phyloP scores from a whole-genome alignment of 202 grass and related monocot species.

The Alloteropsis angusta region DNA sequence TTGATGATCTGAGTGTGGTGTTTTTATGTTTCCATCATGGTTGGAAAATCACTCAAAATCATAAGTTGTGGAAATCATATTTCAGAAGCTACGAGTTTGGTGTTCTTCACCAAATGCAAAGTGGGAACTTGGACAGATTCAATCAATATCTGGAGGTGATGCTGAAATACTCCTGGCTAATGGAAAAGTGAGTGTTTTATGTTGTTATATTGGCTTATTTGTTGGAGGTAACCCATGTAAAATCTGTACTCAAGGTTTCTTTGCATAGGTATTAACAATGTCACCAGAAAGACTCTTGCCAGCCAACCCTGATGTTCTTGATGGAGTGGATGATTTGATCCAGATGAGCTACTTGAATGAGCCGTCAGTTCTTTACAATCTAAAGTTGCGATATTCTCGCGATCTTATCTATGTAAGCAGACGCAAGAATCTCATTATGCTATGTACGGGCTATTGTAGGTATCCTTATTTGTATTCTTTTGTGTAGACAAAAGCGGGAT shows the following conservation, averaged over 20 bases:
- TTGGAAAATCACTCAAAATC: neutral
- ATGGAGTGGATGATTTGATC: conserved; percentile 95
- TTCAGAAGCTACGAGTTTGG: conserved; percentile 92
- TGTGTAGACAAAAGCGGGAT: conserved; percentile 90
- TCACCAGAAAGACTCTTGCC: conserved; percentile 67
- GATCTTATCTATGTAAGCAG: conserved; percentile 82
- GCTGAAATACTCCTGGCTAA: conserved; percentile 60
- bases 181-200: conserved; percentile 53
- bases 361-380: conserved; percentile 82
- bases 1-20: conserved; percentile 14
- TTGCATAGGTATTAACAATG: conserved; percentile 56
- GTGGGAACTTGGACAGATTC: conserved; percentile 76
- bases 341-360: conserved; percentile 92
- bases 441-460: neutral
- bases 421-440: neutral
- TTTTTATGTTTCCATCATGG: neutral
- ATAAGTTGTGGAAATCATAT: conserved; percentile 16
- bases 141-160: conserved; percentile 64
- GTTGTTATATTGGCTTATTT: neutral
- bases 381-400: conserved; percentile 60
- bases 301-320: conserved; percentile 82
- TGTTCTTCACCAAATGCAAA: conserved; percentile 54
- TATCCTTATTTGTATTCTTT: conserved; percentile 14
- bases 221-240: conserved; percentile 20
- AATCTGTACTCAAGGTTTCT: conserved; percentile 25